Base-by-base conservation (phyloP, 164 flowering plant species). In the Umbellularia californica region DNA sequence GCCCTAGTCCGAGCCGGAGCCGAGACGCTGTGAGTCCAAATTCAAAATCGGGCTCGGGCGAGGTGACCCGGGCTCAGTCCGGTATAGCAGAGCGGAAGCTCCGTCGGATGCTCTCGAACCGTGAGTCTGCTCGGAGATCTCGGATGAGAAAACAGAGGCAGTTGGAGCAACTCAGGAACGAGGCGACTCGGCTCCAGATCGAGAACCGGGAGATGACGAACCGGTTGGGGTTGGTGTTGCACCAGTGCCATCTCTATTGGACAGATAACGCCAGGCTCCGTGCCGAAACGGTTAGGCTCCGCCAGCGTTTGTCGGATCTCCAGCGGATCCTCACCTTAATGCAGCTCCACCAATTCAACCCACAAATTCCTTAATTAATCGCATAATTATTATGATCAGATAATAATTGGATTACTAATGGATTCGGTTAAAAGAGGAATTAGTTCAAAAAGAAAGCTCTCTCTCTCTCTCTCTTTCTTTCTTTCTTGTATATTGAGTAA, bases 101-200 rank as follows among this genome's bases (percentile, higher is more conserved):
- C 41, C 82, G 88, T 80, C 84, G 98, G 47, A 91, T 85, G 96
- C 47, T 84, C 70, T 94, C 98, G 77, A 94, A 94, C 87, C 87
- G 97, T 77, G 96, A 90, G 47, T 94, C 98, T 23, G 98, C 98
- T 5, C 71, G 92, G 79, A 76, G 97, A 78, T 94, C 98, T 13
- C 84, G 98, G 20, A 84, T 90, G 93, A 80, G 96, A 10, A 94
- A 92, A 74, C 91, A 90, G 79, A 85, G 77, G 79, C 96, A 90
- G 33, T 63, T 91, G 73, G 97, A 94, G 70, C 89, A 87, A 76
- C 76, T 94, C 70, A 77, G 90, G 86, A 84, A 78, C 86, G 84
- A 85, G 70, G 83, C 73, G 87, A 86, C 82, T 85, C 88, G 89
- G 82, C 81, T 90, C 15, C 78, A 77, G 69, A 23, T 72, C 1